phyloP scores from a whole-genome alignment of 768 basidiomycete species.

The Russula compacta region DNA sequence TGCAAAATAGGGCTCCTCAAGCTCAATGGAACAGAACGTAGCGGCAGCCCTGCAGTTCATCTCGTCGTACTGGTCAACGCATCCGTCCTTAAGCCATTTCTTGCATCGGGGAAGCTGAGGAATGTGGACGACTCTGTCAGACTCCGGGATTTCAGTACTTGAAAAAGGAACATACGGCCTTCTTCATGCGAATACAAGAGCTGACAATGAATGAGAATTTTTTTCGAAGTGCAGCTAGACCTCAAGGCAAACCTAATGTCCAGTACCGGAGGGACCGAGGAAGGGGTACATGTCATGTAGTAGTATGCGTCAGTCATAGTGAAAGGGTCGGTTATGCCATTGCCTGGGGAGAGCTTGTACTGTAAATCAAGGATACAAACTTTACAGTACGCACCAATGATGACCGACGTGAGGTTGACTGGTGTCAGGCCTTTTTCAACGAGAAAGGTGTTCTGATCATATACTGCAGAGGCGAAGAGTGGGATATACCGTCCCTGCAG shows the following conservation, averaged over 20 bases:
- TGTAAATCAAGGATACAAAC: background rate
- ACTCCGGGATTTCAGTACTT: background rate
- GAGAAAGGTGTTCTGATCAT: constrained; percentile 39
- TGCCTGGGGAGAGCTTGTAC: constrained; percentile 27
- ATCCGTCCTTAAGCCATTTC: constrained; percentile 31
- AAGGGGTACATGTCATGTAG: constrained; percentile 46
- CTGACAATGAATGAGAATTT: constrained; percentile 13
- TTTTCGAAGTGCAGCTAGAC: background rate
- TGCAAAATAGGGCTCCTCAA: constrained; percentile 23
- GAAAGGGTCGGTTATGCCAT: constrained; percentile 35
- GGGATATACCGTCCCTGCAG: constrained; percentile 44
- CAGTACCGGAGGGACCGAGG: constrained; percentile 38
- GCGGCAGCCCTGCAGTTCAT: constrained; percentile 36
- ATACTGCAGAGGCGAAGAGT: constrained; percentile 39
- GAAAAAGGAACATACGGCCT: constrained; percentile 26
- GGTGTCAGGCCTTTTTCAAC: constrained; percentile 38
- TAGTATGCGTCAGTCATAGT: constrained; percentile 36
- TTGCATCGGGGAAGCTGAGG: constrained; percentile 38
- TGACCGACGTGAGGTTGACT: constrained; percentile 39
- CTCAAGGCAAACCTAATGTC: constrained; percentile 34
- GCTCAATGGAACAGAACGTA: constrained; percentile 30
- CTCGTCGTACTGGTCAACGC: constrained; percentile 36
- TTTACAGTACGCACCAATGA: constrained; percentile 33
- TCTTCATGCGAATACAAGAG: constrained; percentile 37
- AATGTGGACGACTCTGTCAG: background rate